Evolutionary conservation across 441 rosid genomes (phyloP), one percentile per base, ranked within the genome.

Genomic region (Breynia disticha): DNA sequence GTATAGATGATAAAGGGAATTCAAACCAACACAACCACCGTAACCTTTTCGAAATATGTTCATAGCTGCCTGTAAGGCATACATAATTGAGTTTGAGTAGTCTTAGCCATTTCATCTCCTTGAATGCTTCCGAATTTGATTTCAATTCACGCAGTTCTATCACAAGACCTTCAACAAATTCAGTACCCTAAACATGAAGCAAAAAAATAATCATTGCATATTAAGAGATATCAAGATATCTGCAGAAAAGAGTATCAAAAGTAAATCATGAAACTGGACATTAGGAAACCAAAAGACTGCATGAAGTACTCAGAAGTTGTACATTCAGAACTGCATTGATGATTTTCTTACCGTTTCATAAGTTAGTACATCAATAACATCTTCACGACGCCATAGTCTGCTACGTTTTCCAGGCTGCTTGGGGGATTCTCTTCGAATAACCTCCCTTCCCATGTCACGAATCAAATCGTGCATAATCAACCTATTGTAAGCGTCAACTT

Each of bases 371-470:
- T 32, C 35, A 11, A 18, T 39, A n/a, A 55, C 42, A 50, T 65
- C 65, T 28, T 64, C 55, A 16, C 1, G 21, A 16, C 11, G 47
- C 78, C 84, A 79, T 17, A 81, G 35, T 64, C 80, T 68, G 37
- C 73, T 71, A 38, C 82, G 64, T 39, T 69, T 54, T 51, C 85
- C 71, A 9, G 70, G 73, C n/a, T 19, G 48, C 0, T 45, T 46
- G 7, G 58, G 52, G 5, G 53, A 69, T 16, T 67, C 66, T 47
- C 55, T 43, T 11, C 61, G 71, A 50, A 79, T 65, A 52, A 75
- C 67, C n/a, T 63, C 76, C 50, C 69, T 67, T 10, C 75, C 85
- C 85, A 82, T 69, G 56, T 79, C 77, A 13, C 61, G 73, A 5
- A 76, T 67, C 64, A 77, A 57, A 60, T 62, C 54, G 13, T 62